Evolutionary conservation across 2,329 filamentous ascomycete species (phyloP).

Genomic region (Thermochaetoides dissita): DNA sequence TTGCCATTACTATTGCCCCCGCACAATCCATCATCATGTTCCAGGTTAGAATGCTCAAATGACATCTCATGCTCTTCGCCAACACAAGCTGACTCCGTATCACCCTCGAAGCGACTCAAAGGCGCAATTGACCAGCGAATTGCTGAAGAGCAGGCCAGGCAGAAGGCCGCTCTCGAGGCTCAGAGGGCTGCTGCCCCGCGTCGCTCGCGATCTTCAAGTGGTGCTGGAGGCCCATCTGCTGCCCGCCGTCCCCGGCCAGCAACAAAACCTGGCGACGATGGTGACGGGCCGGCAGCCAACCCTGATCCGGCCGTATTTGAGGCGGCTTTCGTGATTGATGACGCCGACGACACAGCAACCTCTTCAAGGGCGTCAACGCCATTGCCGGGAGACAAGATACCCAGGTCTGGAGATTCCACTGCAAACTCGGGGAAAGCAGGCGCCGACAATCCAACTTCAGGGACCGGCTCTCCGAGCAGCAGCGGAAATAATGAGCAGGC

Average conservation of each 20-base stretch:
- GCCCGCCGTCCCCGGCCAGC: conserved; percentile 24
- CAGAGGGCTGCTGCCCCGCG: conserved; percentile 32
- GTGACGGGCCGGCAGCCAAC: conserved; percentile 30
- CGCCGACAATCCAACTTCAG: neutral
- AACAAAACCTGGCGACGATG: conserved; percentile 29
- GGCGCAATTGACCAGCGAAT: conserved; percentile 77
- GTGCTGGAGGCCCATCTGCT: conserved; percentile 20
- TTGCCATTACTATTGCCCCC: no score
- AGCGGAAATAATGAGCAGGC: no score
- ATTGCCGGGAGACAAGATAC: conserved; percentile 24
- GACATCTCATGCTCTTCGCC: neutral
- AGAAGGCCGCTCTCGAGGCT: conserved; percentile 34
- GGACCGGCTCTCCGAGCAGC: no score
- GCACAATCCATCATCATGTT: no score
- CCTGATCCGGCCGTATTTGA: conserved; percentile 84
- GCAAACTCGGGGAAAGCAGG: conserved; percentile 3
- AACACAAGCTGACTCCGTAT: conserved; percentile 2
- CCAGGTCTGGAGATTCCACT: conserved; percentile 6
- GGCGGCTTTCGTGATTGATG: conserved; percentile 72
- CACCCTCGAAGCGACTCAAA: conserved; percentile 51
- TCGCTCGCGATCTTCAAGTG: conserved; percentile 25
- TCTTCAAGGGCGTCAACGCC: conserved; percentile 27
- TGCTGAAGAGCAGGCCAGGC: conserved; percentile 79
- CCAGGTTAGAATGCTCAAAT: no score
- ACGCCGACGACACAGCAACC: conserved; percentile 55